phyloP scores from a whole-genome alignment of 805 yeast species.

The Kodamaea leandrae region DNA sequence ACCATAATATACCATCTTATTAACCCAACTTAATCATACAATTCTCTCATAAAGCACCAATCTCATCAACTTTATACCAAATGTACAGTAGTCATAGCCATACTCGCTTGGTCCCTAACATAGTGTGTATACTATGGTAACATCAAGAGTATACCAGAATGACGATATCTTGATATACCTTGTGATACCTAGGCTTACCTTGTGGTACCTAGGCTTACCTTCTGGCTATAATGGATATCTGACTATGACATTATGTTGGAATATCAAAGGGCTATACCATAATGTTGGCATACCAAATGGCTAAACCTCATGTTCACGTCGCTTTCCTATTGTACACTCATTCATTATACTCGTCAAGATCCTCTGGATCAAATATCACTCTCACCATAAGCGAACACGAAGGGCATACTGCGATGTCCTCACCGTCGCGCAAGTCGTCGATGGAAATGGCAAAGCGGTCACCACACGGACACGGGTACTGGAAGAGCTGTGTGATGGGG shows the following conservation, averaged over 20 bases:
- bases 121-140: no score
- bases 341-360: slow-evolving; percentile 42
- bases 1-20: no score
- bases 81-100: no score
- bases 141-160: no score
- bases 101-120: no score
- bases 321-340: neutral
- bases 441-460: slow-evolving; percentile 84
- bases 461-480: slow-evolving; percentile 98
- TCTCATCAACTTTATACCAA: no score
- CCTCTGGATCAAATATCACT: slow-evolving; percentile 77
- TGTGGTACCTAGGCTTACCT: no score
- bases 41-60: no score
- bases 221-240: neutral
- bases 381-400: slow-evolving; percentile 91
- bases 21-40: no score
- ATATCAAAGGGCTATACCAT: neutral
- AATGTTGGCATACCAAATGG: neutral
- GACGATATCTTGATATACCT: no score
- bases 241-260: slow-evolving; percentile 1
- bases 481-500: slow-evolving; percentile 73
- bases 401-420: slow-evolving; percentile 94
- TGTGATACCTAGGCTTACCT: no score
- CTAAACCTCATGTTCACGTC: neutral
- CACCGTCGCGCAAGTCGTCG: slow-evolving; percentile 87